Evolutionary conservation across 192 early-diverging fungal species (phyloP), one percentile per base, ranked within the genome.

Genomic region (Rhizoclosmatium globosum): DNA sequence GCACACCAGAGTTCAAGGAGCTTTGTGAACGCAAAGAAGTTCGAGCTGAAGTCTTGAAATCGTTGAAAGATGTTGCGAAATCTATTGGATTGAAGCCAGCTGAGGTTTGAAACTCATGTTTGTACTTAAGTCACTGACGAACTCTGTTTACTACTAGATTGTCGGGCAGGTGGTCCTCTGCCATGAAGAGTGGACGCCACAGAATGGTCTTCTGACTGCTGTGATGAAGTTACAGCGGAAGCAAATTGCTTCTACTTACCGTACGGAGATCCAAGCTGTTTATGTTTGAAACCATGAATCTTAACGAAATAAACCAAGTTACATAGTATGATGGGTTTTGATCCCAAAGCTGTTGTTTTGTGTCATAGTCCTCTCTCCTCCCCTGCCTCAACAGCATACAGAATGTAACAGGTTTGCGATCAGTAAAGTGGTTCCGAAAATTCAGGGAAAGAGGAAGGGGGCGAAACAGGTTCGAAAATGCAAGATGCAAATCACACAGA

Each of bases 221-320:
- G 95, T 95, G 17, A 93, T 92, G 83, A 99, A 99, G 85, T 82
- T 99, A 62, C 92, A 95, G 64, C 92, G 97, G 53, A 89, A 89
- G 31, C 94, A 90, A 59, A 93, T 99, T 53, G 85, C 85, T 68
- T 85, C 90, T 68, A 82, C 79, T 21, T 94, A 93, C 82, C 87
- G 90, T 69, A 15, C 3, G 7, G 38, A 59, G 42, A 72, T 72
- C 50, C 15, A 42, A 13, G 47, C 13, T 21, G n/a, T 69, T 2
- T 69, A 69, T 50, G 31, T 31, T 31, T 31, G 31, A 31, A 31
- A 31, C 31, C 31, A 31, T 31, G 31, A 31, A 31, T 31, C 31
- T 31, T 31, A 31, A 31, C 31, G 31, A 31, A 31, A 31, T 31
- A 31, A 31, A 31, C 0, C 31, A 31, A 31, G 31, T 31, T 31